phyloP scores from a whole-genome alignment of 2,329 filamentous ascomycete genomes.

The Penicillium verrucosum region DNA sequence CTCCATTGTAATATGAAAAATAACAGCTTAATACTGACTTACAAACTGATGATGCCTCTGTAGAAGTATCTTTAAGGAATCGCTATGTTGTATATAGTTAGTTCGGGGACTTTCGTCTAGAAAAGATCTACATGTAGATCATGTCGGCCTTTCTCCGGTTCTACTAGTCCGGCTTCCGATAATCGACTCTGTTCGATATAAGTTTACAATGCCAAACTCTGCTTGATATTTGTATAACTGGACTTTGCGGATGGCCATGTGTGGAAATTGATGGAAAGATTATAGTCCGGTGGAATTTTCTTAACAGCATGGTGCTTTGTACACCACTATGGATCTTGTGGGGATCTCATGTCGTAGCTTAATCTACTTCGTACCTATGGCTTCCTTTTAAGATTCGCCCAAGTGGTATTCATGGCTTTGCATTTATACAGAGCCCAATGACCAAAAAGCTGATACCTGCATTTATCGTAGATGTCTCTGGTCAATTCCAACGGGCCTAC shows the following conservation, averaged over 20 bases:
- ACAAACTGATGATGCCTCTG: background rate
- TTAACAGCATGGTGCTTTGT: background rate
- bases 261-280: background rate
- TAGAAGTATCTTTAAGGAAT: background rate
- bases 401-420: too few species aligned
- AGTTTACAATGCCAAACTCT: background rate
- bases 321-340: background rate
- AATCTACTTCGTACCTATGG: background rate
- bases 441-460: background rate
- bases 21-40: background rate
- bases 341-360: background rate
- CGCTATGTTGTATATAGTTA: background rate
- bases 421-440: background rate
- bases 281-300: background rate
- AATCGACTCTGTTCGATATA: background rate
- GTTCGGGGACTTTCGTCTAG: background rate
- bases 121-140: constrained; percentile 1
- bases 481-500: background rate
- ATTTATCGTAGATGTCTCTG: background rate
- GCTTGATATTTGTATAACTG: background rate
- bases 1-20: background rate
- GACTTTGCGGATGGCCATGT: background rate
- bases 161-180: background rate
- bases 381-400: background rate
- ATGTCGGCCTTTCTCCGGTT: background rate